Conservation (phyloP, 1,284 basidiomycete species). For the Puccinia hordei region DNA sequence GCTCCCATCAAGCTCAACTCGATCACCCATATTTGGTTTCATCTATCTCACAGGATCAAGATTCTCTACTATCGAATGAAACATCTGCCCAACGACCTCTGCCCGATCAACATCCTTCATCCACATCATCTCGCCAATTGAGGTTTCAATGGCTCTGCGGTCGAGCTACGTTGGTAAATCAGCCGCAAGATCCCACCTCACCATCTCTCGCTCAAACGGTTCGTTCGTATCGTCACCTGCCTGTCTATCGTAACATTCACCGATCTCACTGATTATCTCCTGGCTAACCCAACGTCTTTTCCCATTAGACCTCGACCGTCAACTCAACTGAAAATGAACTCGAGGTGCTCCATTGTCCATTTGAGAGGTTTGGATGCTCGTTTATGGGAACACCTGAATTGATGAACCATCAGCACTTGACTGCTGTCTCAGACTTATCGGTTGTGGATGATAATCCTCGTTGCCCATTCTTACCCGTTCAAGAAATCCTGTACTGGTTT, state of each 20-base stretch:
- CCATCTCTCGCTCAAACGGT: slow-evolving; percentile 8
- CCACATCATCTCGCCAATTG: neutral
- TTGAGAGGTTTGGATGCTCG: slow-evolving; percentile 37
- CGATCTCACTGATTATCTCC: neutral
- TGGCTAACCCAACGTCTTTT: neutral
- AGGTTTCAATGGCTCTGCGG: slow-evolving; percentile 28
- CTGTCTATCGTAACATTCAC: neutral
- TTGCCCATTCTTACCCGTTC: slow-evolving; percentile 31
- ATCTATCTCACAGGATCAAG: neutral
- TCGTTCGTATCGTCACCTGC: neutral
- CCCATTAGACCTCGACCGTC: neutral
- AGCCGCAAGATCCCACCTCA: neutral
- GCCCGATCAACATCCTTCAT: slow-evolving; percentile 4
- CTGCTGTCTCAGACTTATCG: neutral
- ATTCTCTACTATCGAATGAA: neutral
- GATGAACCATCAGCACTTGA: slow-evolving; percentile 10
- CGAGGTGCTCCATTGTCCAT: slow-evolving; percentile 20
- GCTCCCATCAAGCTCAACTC: slow-evolving; percentile 24
- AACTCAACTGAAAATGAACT: neutral
- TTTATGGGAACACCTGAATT: slow-evolving; percentile 23
- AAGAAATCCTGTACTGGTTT: slow-evolving; percentile 37
- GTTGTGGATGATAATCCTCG: neutral
- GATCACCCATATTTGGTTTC: slow-evolving; percentile 7
- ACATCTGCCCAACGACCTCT: neutral
- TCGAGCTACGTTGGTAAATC: neutral